Conservation (phyloP, 2,329 filamentous ascomycete genomes). For the Exserohilum turcica region DNA sequence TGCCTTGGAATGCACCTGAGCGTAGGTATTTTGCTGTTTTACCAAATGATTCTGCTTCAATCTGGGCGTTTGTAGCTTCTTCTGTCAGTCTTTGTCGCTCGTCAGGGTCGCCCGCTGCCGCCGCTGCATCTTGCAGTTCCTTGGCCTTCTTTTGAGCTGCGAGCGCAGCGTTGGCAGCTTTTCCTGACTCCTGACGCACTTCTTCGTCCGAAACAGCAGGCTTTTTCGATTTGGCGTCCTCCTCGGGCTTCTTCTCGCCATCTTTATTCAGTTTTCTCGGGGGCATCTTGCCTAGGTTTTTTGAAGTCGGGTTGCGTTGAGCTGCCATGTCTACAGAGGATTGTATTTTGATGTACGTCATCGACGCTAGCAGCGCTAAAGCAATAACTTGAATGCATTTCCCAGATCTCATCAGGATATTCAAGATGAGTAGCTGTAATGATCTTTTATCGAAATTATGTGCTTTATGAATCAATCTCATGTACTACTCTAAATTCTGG, state of each 20-base stretch:
- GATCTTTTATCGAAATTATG: too few species aligned
- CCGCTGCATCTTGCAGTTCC: conserved; percentile 26
- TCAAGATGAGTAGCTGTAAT: too few species aligned
- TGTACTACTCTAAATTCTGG: too few species aligned
- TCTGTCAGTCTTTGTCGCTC: conserved; percentile 29
- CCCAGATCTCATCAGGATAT: too few species aligned
- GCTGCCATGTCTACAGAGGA: background rate
- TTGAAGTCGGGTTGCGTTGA: background rate
- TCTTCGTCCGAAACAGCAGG: conserved; percentile 25
- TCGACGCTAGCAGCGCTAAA: conserved; percentile 11
- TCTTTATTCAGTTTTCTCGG: conserved; percentile 9
- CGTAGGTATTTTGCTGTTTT: conserved; percentile 34
- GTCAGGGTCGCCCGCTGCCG: conserved; percentile 22
- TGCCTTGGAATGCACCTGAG: conserved; percentile 31
- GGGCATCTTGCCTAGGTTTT: conserved; percentile 4
- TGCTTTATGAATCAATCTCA: too few species aligned
- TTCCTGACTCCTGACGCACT: conserved; percentile 25
- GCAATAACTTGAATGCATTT: too few species aligned
- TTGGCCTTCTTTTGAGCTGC: conserved; percentile 25
- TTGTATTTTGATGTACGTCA: conserved; percentile 7
- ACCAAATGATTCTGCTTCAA: conserved; percentile 31
- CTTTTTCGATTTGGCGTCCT: conserved; percentile 4
- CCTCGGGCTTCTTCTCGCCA: background rate
- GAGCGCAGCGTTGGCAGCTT: conserved; percentile 23
- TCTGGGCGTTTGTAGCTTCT: conserved; percentile 26